These are phyloP conservation scores for Cladosporium sp. DNA, from an alignment of 2,329 filamentous ascomycete genomes.

Conservation along the genomic window DNA sequence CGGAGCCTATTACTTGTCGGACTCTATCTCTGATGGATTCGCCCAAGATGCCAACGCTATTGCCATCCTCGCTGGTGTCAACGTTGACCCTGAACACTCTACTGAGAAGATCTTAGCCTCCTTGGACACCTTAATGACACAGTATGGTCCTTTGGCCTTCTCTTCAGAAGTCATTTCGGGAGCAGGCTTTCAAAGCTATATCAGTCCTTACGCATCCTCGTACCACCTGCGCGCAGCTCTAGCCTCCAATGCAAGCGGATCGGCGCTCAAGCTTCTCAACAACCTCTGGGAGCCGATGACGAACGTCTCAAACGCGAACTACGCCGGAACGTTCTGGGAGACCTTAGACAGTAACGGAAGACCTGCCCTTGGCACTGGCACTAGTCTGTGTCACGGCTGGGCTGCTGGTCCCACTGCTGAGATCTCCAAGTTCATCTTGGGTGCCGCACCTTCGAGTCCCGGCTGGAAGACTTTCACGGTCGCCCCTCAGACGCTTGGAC, in stretches of 20 bases:
- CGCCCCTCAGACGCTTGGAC: not conserved
- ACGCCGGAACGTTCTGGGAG: not conserved
- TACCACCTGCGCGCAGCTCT: not conserved
- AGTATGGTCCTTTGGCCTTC: not conserved
- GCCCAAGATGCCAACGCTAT: constrained; percentile 2
- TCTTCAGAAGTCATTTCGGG: not conserved
- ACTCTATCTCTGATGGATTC: not conserved
- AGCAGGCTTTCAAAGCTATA: not conserved
- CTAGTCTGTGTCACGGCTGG: not conserved
- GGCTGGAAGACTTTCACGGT: not conserved
- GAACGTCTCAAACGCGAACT: not conserved
- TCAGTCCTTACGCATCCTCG: not conserved
- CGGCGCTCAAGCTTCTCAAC: not conserved
- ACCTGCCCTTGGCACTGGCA: not conserved
- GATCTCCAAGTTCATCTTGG: not conserved
- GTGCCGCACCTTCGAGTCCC: not conserved
- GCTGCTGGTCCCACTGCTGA: not conserved
- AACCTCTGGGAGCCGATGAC: not conserved
- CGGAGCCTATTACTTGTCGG: not conserved
- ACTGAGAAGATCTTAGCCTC: not conserved
- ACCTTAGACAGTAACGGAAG: not conserved
- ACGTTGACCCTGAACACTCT: not conserved
- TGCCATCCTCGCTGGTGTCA: not conserved
- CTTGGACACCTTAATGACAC: not conserved
- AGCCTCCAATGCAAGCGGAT: not conserved